Base-by-base conservation (phyloP, 148 eudicot genomes). In the Diospyros kaki region DNA sequence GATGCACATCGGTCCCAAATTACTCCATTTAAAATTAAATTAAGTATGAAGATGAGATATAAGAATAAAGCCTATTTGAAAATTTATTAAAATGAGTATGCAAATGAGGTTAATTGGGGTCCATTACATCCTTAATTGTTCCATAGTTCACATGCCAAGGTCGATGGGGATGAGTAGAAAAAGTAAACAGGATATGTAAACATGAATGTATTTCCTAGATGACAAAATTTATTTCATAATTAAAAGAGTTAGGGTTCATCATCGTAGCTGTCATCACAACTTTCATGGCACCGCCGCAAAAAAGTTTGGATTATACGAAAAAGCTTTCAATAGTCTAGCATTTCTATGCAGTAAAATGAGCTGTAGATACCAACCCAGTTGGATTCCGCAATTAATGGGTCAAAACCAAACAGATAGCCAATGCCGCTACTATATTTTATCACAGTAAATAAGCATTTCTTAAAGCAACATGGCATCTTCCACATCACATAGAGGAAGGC, bases 351-450 rank as follows among this genome's bases (percentile, higher is more conserved):
- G 5, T 2, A 43, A 58, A 53, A 44, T 73, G 65, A 73, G 81
- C 81, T 78, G 77, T 64, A 66, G 63, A 77, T 70, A 17, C 66
- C 58, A 39, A 55, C 15, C 64, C 68, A 8, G 50, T 53, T 63
- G 74, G 48, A 78, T 51, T 61, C 58, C 75, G 38, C 72, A 40
- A 77, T 77, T 65, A 46, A 69, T 56, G 66, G 81, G 77, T 78
- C 81, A 73, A 78, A 65, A 46, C 14, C 41, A 39, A 55, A 28
- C 28, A 28, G 28, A 28, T 28, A 28, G 28, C 28, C 28, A 28
- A 28, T 28, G 28, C 28, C 28, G 28, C 28, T 28, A 28, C 28
- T 28, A 28, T 28, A 28, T 28, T 28, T 28, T 28, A 28, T 28
- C 28, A 28, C 28, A 28, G 28, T 28, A 28, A 28, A 28, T 28